phyloP scores from a whole-genome alignment of 805 yeast species.

The Zygosaccharomyces rouxii region DNA sequence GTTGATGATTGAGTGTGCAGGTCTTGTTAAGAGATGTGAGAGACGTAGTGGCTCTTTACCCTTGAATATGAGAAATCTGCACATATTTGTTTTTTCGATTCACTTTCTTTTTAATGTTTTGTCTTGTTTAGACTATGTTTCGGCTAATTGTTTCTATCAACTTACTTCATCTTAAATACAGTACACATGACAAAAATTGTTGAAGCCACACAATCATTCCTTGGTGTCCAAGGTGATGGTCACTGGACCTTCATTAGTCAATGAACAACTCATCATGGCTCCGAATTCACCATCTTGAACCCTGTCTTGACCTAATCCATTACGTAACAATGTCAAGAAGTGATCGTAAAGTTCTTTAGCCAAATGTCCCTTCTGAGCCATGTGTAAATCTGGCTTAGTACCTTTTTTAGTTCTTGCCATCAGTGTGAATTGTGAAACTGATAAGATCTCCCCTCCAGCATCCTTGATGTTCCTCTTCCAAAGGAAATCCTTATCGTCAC shows the following conservation, averaged over 20 bases:
- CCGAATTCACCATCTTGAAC: conserved; percentile 91
- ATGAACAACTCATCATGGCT: conserved; percentile 92
- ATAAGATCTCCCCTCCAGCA: conserved; percentile 64
- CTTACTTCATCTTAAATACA: neutral
- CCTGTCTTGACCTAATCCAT: conserved; percentile 53
- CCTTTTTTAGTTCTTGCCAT: conserved; percentile 85
- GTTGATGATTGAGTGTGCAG: conserved; percentile 95
- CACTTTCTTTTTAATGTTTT: neutral
- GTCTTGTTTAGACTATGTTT: neutral
- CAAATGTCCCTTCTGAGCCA: conserved; percentile 76
- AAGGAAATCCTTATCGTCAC: conserved; percentile 61
- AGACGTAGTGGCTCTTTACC: conserved; percentile 85
- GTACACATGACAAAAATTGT: neutral
- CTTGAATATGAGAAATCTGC: conserved; percentile 87
- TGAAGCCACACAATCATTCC: conserved; percentile 26
- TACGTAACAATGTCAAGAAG: conserved; percentile 46
- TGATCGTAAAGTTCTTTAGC: conserved; percentile 43
- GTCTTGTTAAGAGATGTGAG: conserved; percentile 83
- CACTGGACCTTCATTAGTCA: conserved; percentile 91
- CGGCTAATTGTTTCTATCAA: neutral
- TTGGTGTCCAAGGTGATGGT: conserved; percentile 78
- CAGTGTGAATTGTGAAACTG: conserved; percentile 90
- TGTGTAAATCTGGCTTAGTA: conserved; percentile 90
- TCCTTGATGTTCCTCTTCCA: conserved; percentile 76
- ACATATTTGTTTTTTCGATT: conserved; percentile 49